A percentile compares a stretch with the other conserved stretches of the same genome.
Evolutionary conservation across 768 basidiomycete species (phyloP).

Genomic region (Lentinula raphanica): DNA sequence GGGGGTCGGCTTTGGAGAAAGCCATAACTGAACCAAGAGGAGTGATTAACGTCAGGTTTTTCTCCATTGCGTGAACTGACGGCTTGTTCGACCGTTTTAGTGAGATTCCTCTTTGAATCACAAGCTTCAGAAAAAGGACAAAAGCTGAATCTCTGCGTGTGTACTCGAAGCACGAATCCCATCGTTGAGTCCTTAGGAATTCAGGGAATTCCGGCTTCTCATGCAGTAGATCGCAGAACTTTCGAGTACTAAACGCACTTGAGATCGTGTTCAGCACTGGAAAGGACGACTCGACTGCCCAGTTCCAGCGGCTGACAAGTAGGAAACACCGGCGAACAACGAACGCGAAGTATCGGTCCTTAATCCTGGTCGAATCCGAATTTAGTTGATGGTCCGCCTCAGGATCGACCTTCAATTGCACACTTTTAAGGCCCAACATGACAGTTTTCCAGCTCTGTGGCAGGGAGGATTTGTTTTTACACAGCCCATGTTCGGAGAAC

Average conservation of each 20-base stretch:
- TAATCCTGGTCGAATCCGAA: slow-evolving; percentile 37
- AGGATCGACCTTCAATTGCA: slow-evolving; percentile 50
- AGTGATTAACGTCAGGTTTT: slow-evolving; percentile 65
- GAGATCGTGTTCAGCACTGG: slow-evolving; percentile 58
- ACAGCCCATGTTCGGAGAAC: slow-evolving; percentile 54
- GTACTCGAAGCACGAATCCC: slow-evolving; percentile 44
- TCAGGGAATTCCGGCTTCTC: slow-evolving; percentile 62
- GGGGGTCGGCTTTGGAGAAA: slow-evolving; percentile 51
- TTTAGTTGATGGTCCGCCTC: slow-evolving; percentile 35
- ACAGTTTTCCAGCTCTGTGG: neutral
- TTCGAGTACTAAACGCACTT: slow-evolving; percentile 71
- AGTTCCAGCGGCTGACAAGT: slow-evolving; percentile 73
- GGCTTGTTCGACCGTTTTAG: slow-evolving; percentile 21
- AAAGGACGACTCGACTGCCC: slow-evolving; percentile 57
- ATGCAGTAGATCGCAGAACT: slow-evolving; percentile 64
- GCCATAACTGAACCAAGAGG: slow-evolving; percentile 64
- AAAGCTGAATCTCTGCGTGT: slow-evolving; percentile 66
- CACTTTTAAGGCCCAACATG: slow-evolving; percentile 12
- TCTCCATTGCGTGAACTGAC: slow-evolving; percentile 44
- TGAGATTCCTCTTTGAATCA: slow-evolving; percentile 55
- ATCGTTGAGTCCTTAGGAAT: slow-evolving; percentile 58
- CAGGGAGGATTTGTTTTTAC: slow-evolving; percentile 21
- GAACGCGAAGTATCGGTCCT: slow-evolving; percentile 67
- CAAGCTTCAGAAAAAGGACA: slow-evolving; percentile 74
- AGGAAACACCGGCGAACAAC: slow-evolving; percentile 69